A percentile compares a stretch with the other conserved stretches of the same genome.
phyloP scores from a whole-genome alignment of 2,329 filamentous ascomycete genomes.

The Fusarium nanum region DNA sequence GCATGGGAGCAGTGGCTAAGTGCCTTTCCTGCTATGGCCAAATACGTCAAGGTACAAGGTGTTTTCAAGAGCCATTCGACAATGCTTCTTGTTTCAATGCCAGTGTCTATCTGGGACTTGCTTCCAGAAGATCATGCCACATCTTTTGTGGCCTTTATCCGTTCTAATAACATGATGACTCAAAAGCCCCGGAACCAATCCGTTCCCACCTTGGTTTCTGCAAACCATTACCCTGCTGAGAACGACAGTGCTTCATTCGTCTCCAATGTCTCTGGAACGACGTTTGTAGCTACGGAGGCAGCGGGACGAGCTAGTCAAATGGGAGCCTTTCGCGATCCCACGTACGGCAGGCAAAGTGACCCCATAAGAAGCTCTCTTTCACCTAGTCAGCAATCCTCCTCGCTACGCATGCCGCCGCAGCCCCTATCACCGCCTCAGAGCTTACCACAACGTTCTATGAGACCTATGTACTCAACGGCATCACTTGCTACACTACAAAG shows the following conservation, averaged over 20 bases:
- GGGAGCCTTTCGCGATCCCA: constrained; percentile 38
- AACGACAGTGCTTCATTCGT: constrained; percentile 48
- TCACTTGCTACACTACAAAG: constrained; percentile 42
- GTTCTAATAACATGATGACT: constrained; percentile 65
- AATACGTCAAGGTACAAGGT: constrained; percentile 70
- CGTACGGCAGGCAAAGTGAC: constrained; percentile 31
- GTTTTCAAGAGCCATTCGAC: constrained; percentile 72
- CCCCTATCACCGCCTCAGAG: constrained; percentile 42
- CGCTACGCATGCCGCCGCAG: constrained; percentile 29
- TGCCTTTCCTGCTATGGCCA: constrained; percentile 67
- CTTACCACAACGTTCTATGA: constrained; percentile 29
- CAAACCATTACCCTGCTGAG: constrained; percentile 37
- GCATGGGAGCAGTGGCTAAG: constrained; percentile 69
- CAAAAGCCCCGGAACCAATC: constrained; percentile 45
- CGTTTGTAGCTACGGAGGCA: constrained; percentile 49
- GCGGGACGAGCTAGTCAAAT: constrained; percentile 35
- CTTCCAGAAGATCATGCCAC: constrained; percentile 68
- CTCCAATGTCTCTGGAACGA: constrained; percentile 51
- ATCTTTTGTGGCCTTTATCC: constrained; percentile 68
- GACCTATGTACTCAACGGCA: constrained; percentile 40
- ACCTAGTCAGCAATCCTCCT: constrained; percentile 39
- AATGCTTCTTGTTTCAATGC: constrained; percentile 67
- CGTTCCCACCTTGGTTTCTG: constrained; percentile 41
- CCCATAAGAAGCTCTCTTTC: constrained; percentile 21
- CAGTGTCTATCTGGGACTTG: constrained; percentile 70